Evolutionary conservation across 495 filamentous ascomycete species (phyloP), one percentile per base, ranked within the genome.

Genomic region (Trichocladium uniseriatum): DNA sequence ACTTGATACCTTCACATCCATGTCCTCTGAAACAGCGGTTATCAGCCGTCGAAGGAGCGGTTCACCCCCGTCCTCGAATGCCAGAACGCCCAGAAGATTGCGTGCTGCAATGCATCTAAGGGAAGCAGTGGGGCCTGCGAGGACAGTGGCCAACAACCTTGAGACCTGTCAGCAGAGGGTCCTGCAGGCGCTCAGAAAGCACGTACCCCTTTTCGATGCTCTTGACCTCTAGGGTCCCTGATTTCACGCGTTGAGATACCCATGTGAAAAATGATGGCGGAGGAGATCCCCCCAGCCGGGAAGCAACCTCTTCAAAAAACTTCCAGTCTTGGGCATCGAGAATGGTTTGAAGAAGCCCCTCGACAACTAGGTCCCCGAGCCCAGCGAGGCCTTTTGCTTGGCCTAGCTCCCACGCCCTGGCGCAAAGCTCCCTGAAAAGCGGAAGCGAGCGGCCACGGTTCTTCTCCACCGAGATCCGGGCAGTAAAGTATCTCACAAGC

Each of bases 351-450:
- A 61, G 35, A 21, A 61, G 18, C 15, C 14, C 13, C 2, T 48
- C 21, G 29, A 58, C 22, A 13, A 42, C 6, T 15, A 16, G 6
- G 2, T 27, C 13, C 1, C 48, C 43, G n/a, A 58, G 19, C 2
- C 35, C 18, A 18, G 47, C 48, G 3, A 59, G 43, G 21, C 50
- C 52, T 21, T 51, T 48, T 1, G 15, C 24, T 15, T 43, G 8
- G 34, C 54, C 45, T 1, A 51, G 34, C 6, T 48, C 38, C 45
- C 52, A 61, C 0, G 43, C 38, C 18, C 34, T 48, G 7, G 13
- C 24, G 16, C 50, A 58, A 1, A 61, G 7, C n/a, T 48, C 45
- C 16, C 43, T 32, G n/a, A 61, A 40, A 7, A 52, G 29, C 10
- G 52, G 48, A 1, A 53, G 19, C 27, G 52, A 21, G 5, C 53